phyloP scores from a whole-genome alignment of 345 rosid genomes.

The Trapa bicornis region DNA sequence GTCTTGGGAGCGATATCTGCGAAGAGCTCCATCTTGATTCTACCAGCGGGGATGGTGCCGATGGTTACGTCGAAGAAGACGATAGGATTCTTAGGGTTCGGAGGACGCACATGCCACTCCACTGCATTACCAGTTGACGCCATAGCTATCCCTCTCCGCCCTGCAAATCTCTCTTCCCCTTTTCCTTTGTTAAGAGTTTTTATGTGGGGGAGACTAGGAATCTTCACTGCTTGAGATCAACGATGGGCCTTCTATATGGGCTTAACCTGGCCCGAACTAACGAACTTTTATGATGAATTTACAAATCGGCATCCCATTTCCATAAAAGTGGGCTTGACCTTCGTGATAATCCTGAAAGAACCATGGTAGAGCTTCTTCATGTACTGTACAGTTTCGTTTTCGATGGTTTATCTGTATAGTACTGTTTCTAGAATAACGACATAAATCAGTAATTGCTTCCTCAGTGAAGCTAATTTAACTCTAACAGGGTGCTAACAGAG shows the following conservation, averaged over 20 bases:
- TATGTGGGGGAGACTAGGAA: neutral
- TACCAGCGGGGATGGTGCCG: constrained; percentile 85
- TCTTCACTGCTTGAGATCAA: neutral
- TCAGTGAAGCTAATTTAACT: neutral
- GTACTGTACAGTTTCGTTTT: too few relatives aligned
- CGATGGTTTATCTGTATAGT: too few relatives aligned
- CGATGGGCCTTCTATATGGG: neutral
- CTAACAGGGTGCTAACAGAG: neutral
- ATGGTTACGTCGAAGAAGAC: constrained; percentile 91
- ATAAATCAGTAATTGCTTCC: neutral
- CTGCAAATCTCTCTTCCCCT: neutral
- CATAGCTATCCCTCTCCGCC: constrained; percentile 21
- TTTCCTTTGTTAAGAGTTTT: neutral
- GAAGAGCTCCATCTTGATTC: constrained; percentile 97
- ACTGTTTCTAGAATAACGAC: too few relatives aligned
- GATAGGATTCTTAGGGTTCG: constrained; percentile 86
- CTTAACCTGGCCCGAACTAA: neutral
- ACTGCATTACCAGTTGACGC: constrained; percentile 28
- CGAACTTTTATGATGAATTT: neutral
- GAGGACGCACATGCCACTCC: constrained; percentile 94
- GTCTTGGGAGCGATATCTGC: constrained; percentile 86
- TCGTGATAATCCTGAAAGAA: too few relatives aligned
- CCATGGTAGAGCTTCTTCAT: too few relatives aligned
- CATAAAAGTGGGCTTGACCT: too few relatives aligned
- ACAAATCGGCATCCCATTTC: neutral